Base-by-base conservation (phyloP, 2,329 filamentous ascomycete species). In the Aulographum hederae region DNA sequence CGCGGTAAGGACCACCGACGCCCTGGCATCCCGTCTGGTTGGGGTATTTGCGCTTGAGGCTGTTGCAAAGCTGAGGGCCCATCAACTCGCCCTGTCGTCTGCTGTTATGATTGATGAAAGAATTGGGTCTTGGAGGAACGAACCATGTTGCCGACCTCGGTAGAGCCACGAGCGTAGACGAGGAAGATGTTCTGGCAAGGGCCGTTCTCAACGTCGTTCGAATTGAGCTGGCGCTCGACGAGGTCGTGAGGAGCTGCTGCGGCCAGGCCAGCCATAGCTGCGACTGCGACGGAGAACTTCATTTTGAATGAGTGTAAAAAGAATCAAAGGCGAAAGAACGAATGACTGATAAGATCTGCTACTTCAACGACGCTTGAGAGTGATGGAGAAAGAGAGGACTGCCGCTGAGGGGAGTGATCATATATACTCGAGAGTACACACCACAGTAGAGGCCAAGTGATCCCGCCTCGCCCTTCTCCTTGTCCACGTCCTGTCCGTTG, bases 91-190 rank as follows among this genome's bases (percentile, higher is more conserved):
- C 11, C 48, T 46, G 12, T 40, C 36, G 3, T 15, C 10, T 1
- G n/a, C n/a, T n/a, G 20, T 20, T 26, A 42, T 42, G 18, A 49
- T 34, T 2, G 44, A 33, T 6, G 6, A 33, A 17, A 17, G 15
- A 18, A 33, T 33, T 13, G 8, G 32, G 26, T 6, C 27, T 33
- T 17, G 6, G 13, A 6, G 5, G 10, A 25, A 50, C 50, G 4
- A 46, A 60, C 58, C 43, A 65, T 54, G 43, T 63, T 61, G n/a
- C 61, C 61, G 5, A 46, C 40, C 38, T 65, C 61, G 11, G 53
- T 57, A 10, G 60, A 62, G 16, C 58, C 61, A 28, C 61, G 54
- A 6, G 61, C 59, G 38, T 58, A 65, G 29, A 64, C 57, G 31
- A 65, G 57, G 17, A 60, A 54, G 15, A 61, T 44, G 18, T 50